Base-by-base conservation (phyloP, 768 basidiomycete genomes). In the Vishniacozyma victoriae region DNA sequence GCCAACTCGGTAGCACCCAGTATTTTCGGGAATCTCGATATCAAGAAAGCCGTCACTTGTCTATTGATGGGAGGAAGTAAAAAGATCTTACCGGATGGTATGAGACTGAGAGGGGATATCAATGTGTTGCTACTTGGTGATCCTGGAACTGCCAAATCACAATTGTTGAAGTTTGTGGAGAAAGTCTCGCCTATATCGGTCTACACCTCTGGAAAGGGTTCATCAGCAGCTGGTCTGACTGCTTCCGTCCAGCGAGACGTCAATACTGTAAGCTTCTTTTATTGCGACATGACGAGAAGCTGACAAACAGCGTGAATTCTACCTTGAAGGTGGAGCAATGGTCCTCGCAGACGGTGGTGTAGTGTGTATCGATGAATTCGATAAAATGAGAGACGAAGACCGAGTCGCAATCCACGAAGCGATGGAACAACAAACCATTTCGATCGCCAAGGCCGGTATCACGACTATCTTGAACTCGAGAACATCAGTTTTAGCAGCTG, bases 371-470 rank as follows among this genome's bases (percentile, higher is more conserved):
- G 95, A 99, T 62, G 95, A 99, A 71, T 99, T 99, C 62, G 95
- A 99, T 75, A 99, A 99, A 76, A 99, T 99, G 95, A 79, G 93
- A 31, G 95, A 99, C 59, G 93, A 97, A 72, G 95, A 99, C 70
- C 83, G 95, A 46, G 95, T 97, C 4, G 95, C 95, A 0, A 97
- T 97, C 51, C 95, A 97, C 73, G 95, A 97, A 75, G 95, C 93
- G 13, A 99, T 99, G 95, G 95, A 99, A 65, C 95, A 99, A 67
- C 93, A 97, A 66, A 99, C 95, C 0, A 97, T 99, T 59, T 97
- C 95, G 1, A 96, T 99, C 55, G 93, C 93, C 15, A 97, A 99
- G 71, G 95, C 95, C 3, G 95, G 93, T 53, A 99, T 99, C 47
- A 96, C 95, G 0, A 99, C 93, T 2, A 89, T 96, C 5, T 75